Evolutionary conservation across 257 asterid species (phyloP).

Genomic region (Leptodermis oblonga): DNA sequence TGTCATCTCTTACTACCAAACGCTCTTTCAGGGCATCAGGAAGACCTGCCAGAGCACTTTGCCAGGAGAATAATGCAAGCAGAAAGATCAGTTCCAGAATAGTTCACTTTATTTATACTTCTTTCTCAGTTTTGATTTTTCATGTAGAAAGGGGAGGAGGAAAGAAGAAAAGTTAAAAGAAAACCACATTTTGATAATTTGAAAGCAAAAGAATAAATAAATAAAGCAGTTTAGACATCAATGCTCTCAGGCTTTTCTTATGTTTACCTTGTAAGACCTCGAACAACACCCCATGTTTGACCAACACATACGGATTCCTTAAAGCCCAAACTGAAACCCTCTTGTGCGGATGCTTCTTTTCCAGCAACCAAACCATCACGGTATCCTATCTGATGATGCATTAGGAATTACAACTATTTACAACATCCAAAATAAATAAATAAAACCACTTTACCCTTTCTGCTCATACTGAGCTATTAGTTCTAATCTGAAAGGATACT

Average conservation of each 20-base stretch:
- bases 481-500: constrained; percentile 34
- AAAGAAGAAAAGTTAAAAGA: background rate
- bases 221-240: background rate
- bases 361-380: constrained; percentile 90
- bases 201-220: background rate
- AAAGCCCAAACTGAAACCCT: constrained; percentile 82
- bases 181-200: background rate
- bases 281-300: constrained; percentile 47
- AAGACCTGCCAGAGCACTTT: constrained; percentile 58
- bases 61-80: constrained; percentile 10
- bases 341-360: constrained; percentile 82
- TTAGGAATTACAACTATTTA: constrained; percentile 16
- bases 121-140: background rate
- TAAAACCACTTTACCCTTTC: background rate
- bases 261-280: constrained; percentile 71
- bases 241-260: background rate
- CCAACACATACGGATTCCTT: constrained; percentile 49
- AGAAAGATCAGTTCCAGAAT: constrained; percentile 1
- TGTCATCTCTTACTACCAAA: constrained; percentile 56
- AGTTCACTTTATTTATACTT: background rate
- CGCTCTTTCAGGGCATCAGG: constrained; percentile 48
- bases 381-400: constrained; percentile 61
- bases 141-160: background rate
- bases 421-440: too few species aligned
- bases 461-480: background rate